Base-by-base conservation (phyloP, 2,329 filamentous ascomycete species). In the Colletotrichum euphorbiae region DNA sequence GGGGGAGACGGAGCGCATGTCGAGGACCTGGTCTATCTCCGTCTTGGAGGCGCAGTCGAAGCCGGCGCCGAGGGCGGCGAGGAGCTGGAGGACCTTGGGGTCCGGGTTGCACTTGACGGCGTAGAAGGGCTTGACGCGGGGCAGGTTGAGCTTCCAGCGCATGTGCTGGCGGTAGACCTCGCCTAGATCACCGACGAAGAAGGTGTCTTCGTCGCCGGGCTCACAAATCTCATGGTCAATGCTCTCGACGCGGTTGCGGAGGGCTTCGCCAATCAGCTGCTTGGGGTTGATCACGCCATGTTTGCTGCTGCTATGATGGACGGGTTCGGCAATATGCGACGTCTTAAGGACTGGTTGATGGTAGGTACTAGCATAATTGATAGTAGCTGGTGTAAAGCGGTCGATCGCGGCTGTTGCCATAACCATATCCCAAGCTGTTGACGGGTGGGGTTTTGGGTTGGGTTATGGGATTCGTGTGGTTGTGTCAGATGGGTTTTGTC, bases 31-130 rank as follows among this genome's bases (percentile, higher is more conserved):
- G 80, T 99, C 94, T 74, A 99, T 98, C 83, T 99, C 96, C 72
- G 91, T 87, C 88, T 98, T 98, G 81, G 95, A 98, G 71, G 96
- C 96, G 81, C 96, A 99, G 82, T 99, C 96, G 80, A 99, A 99
- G 75, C 96, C 96, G 72, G 93, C 94, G 76, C 95, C 96, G 72
- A 99, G 87, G 73, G 89, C 90, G 71, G 93, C 90, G 76, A 99
- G 90, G 73, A 99, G 91, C 77, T 91, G 91, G 73, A 99, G 87
- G 71, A 99, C 91, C 81, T 93, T 90, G 55, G 91, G 89, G 81
- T 99, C 95, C 31, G 95, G 94, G 87, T 99, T 99, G 84, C 96
- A 99, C 84, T 99, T 99, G 85, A 99, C 95, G 74, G 95, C 95
- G 83, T 98, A 99, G 77, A 98, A 98, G 46, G 96, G 96, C 83